Percentiles rank a stretch among this genome's conserved stretches.
Evolutionary conservation across 1,284 basidiomycete genomes (phyloP).

Genomic region (Ceratobasidium theobromae): DNA sequence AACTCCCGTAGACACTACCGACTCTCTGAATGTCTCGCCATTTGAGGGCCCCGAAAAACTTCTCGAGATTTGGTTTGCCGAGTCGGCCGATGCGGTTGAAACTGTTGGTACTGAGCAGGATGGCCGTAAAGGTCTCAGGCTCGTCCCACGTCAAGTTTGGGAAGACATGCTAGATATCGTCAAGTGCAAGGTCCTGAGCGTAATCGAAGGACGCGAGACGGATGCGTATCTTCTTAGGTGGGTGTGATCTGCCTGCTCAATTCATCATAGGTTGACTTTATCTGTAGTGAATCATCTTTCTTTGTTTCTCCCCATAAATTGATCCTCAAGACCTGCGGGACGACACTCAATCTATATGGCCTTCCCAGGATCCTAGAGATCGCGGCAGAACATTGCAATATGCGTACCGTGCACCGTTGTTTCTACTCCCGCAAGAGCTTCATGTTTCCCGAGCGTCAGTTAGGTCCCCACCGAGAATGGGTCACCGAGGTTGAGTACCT

Average conservation of each 20-base stretch:
- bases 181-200: slow-evolving; percentile 94
- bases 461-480: slow-evolving; percentile 95
- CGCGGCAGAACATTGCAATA: slow-evolving; percentile 73
- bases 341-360: slow-evolving; percentile 94
- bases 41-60: slow-evolving; percentile 95
- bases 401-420: slow-evolving; percentile 77
- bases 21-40: slow-evolving; percentile 47
- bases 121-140: slow-evolving; percentile 64
- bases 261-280: slow-evolving; percentile 8
- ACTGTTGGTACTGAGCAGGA: slow-evolving; percentile 42
- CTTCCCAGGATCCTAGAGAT: slow-evolving; percentile 91
- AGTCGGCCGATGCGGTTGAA: slow-evolving; percentile 57
- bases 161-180: slow-evolving; percentile 98
- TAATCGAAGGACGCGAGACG: slow-evolving; percentile 81
- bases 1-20: slow-evolving; percentile 12
- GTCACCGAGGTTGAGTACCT: slow-evolving; percentile 89
- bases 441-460: slow-evolving; percentile 98
- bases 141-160: slow-evolving; percentile 79
- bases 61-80: slow-evolving; percentile 97
- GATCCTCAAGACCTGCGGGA: slow-evolving; percentile 99
- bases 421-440: slow-evolving; percentile 99
- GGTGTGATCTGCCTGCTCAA: slow-evolving; percentile 40
- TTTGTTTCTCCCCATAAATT: slow-evolving; percentile 95
- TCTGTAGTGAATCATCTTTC: slow-evolving; percentile 90
- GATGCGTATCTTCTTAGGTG: slow-evolving; percentile 97